phyloP scores from a whole-genome alignment of 305 asterid genomes.

The Euphrasia arctica region DNA sequence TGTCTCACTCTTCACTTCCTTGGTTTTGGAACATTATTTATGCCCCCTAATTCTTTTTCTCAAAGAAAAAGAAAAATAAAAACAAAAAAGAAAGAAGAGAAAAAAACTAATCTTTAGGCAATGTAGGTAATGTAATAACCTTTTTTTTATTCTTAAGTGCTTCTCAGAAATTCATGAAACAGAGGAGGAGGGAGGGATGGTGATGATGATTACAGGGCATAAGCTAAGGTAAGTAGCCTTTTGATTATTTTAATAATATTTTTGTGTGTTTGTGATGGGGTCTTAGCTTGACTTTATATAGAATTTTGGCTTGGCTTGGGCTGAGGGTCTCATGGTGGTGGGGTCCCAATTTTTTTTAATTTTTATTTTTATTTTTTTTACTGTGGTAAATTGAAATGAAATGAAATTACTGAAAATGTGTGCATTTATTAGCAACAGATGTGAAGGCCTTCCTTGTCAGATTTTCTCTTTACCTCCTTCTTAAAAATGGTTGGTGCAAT shows the following conservation, averaged over 20 bases:
- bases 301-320: conserved; percentile 31
- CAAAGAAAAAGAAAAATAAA: not conserved
- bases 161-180: conserved; percentile 11
- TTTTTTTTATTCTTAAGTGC: conserved; percentile 1
- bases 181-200: conserved; percentile 16
- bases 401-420: conserved; percentile 14
- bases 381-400: conserved; percentile 27
- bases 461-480: conserved; percentile 27
- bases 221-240: not conserved
- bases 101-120: not conserved
- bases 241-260: not conserved
- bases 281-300: conserved; percentile 39
- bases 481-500: conserved; percentile 30
- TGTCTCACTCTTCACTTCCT: conserved; percentile 42
- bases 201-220: conserved; percentile 1
- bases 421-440: conserved; percentile 33
- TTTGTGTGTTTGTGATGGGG: conserved; percentile 2
- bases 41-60: conserved; percentile 29
- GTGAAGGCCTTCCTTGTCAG: conserved; percentile 28
- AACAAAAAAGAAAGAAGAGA: not conserved
- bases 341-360: too few relatives aligned
- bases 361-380: conserved; percentile 14
- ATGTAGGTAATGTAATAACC: not conserved
- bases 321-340: conserved; percentile 6
- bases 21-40: conserved; percentile 45